These are phyloP conservation scores for Paraphoma sp. DNA, from an alignment of 2,329 filamentous ascomycete genomes.

Conservation along the genomic window DNA sequence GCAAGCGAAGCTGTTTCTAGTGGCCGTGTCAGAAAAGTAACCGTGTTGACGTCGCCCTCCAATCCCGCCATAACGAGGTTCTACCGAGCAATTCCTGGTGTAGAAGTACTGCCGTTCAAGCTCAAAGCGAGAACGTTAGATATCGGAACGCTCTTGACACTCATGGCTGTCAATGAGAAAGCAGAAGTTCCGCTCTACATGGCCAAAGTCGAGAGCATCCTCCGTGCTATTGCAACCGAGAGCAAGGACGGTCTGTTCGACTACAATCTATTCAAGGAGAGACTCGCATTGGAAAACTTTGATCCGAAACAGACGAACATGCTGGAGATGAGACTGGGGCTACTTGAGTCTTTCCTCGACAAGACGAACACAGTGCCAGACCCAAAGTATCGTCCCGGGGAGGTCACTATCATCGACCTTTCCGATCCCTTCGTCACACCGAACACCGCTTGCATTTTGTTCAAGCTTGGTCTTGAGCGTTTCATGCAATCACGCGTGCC, in stretches of 20 bases:
- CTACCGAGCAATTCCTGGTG: constrained; percentile 41
- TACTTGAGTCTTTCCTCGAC: constrained; percentile 70
- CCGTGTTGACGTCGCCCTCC: constrained; percentile 31
- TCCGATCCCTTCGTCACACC: constrained; percentile 74
- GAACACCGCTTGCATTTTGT: constrained; percentile 72
- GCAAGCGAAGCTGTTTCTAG: constrained; percentile 15
- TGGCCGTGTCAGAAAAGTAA: constrained; percentile 22
- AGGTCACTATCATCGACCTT: constrained; percentile 73
- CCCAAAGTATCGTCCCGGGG: constrained; percentile 49
- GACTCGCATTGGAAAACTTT: constrained; percentile 20
- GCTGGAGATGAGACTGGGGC: constrained; percentile 65
- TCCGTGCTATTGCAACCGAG: constrained; percentile 61
- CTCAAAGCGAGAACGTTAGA: constrained; percentile 59
- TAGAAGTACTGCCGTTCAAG: constrained; percentile 56
- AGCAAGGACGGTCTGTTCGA: constrained; percentile 57
- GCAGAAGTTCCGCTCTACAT: constrained; percentile 61
- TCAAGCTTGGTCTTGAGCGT: constrained; percentile 72
- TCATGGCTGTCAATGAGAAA: constrained; percentile 26
- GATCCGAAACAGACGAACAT: constrained; percentile 57
- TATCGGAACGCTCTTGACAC: constrained; percentile 55
- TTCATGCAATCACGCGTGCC: constrained; percentile 61
- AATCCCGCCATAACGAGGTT: constrained; percentile 27
- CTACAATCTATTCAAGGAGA: constrained; percentile 49
- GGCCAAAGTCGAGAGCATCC: constrained; percentile 50
- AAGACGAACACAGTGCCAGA: constrained; percentile 10